Conservation (phyloP, 495 filamentous ascomycete species). For the Parathielavia hyrcaniae region DNA sequence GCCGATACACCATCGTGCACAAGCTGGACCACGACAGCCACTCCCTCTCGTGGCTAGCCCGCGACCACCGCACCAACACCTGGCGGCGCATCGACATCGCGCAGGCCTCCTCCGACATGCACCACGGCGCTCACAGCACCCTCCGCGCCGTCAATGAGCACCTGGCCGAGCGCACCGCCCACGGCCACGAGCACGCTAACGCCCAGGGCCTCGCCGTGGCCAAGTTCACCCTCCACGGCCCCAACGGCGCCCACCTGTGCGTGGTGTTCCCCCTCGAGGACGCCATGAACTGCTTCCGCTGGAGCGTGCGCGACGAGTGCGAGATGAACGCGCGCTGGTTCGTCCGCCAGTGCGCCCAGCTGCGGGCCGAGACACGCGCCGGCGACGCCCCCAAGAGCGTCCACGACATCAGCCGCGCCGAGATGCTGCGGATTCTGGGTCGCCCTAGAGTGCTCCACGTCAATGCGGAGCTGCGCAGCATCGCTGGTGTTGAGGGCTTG, state of each 20-base stretch:
- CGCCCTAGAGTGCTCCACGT: background rate
- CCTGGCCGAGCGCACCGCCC: background rate
- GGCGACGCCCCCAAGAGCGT: background rate
- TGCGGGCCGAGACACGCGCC: background rate
- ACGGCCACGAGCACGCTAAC: background rate
- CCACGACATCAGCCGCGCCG: constrained; percentile 2
- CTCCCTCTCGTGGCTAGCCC: constrained; percentile 6
- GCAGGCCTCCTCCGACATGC: background rate
- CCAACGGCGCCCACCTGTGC: background rate
- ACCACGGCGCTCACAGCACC: background rate
- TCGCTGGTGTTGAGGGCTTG: background rate
- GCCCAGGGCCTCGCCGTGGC: background rate
- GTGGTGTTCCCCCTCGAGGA: background rate
- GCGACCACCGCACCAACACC: background rate
- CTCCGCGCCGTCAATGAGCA: too few species aligned
- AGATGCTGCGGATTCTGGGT: constrained; percentile 10
- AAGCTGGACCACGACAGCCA: constrained; percentile 10
- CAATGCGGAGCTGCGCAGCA: background rate
- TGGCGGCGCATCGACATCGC: constrained; percentile 12
- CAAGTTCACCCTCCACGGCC: background rate
- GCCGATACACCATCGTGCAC: constrained; percentile 1
- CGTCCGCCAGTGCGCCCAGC: background rate
- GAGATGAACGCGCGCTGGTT: background rate
- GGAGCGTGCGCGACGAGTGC: background rate
- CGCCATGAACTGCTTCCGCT: background rate